Base-by-base conservation (phyloP, 2,329 filamentous ascomycete genomes). In the Lasiodiplodia sp. region DNA sequence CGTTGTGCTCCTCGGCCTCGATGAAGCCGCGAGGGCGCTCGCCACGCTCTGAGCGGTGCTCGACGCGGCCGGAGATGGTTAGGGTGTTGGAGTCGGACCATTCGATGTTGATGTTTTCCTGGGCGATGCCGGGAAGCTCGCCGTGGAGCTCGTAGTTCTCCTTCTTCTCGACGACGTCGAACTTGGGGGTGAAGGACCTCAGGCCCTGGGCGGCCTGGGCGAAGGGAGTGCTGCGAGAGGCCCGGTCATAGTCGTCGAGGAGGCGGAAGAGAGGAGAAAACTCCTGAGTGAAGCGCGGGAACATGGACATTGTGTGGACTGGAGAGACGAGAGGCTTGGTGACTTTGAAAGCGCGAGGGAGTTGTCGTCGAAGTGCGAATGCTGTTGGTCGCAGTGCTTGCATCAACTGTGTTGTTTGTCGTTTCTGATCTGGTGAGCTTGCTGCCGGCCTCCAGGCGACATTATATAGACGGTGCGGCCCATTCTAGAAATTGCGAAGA, bases 31-130 rank as follows among this genome's bases (percentile, higher is more conserved):
- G 34, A 16, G 86, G 81, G 38, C 86, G 79, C 2, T 84, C 81
- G 69, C 87, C 87, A 49, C 87, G 81, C 69, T 87, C 86, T 79
- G 88, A 86, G 72, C 82, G 82, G 72, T 89, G 87, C 80, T 94
- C 91, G 68, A 88, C 86, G 71, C 85, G 88, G 75, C 92, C 92
- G 69, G 87, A 88, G 77, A 96, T 84, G 71, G 88, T 85, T 53
- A 95, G 82, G 18, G 91, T 94, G 81, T 92, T 90, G 52, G 86
- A 84, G 77, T 95, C 92, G 69, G 88, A 90, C 84, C 94, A 95
- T 76, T 95, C 92, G 76, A 95, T 91, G 77, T 86, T 83, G 75
- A 96, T 83, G 75, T 94, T 84, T 73, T 92, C 88, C 81, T 92
- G 91, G 71, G 87, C 87, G 73, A 94, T 84, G 67, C 92, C 92